Evolutionary conservation across 163 green algal species (phyloP).

Genomic region (Scenedesmus sp.): DNA sequence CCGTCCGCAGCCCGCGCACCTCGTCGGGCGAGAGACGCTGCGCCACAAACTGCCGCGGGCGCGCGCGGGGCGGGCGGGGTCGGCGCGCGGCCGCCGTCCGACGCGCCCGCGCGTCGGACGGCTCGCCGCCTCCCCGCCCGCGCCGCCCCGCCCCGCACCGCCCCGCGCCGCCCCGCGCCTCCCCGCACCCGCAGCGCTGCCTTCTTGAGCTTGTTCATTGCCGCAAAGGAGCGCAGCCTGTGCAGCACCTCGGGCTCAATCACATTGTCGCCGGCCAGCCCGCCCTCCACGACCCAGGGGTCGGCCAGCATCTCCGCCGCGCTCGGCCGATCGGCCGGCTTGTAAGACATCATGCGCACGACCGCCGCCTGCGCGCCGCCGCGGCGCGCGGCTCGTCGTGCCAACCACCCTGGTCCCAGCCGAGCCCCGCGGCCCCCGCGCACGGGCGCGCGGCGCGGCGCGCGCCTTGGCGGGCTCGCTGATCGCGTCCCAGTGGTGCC

Average conservation of each 20-base stretch:
- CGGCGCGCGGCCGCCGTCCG: too few species aligned
- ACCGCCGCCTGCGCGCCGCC: too few species aligned
- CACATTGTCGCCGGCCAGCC: conserved; percentile 77
- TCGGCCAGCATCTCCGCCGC: conserved; percentile 78
- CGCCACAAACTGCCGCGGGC: conserved; percentile 78
- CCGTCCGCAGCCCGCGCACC: conserved; percentile 87
- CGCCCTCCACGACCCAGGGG: conserved; percentile 69
- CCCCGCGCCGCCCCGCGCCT: too few species aligned
- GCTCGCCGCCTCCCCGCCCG: too few species aligned
- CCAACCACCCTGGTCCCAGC: neutral
- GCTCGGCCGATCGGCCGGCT: conserved; percentile 69
- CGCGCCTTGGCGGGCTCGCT: conserved; percentile 26
- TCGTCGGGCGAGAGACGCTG: conserved; percentile 85
- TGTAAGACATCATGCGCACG: conserved; percentile 74
- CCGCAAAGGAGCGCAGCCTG: conserved; percentile 89
- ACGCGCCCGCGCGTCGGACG: too few species aligned
- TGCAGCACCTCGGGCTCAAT: conserved; percentile 92
- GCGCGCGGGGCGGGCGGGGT: neutral
- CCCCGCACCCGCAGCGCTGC: conserved; percentile 85
- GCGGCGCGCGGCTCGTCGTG: conserved; percentile 41
- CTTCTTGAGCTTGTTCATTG: conserved; percentile 98
- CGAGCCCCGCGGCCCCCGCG: too few species aligned
- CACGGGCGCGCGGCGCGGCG: neutral
- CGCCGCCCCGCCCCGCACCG: too few species aligned
- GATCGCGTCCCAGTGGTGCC: conserved; percentile 14